phyloP scores from a whole-genome alignment of 1,139 yeast species.

The Hanseniaspora gamundiae region DNA sequence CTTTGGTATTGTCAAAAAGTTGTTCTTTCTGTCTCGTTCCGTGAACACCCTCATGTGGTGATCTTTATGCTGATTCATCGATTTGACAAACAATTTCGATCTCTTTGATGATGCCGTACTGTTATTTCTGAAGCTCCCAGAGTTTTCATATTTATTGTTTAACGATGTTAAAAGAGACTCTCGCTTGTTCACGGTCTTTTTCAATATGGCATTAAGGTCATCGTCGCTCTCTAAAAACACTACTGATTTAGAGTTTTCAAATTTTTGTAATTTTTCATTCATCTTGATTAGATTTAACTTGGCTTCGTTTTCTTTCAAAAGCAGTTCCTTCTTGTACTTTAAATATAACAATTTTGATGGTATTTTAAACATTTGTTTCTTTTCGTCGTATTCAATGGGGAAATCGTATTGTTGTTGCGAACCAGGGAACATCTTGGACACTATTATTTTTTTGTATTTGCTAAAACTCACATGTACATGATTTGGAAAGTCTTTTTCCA shows the following conservation, averaged over 20 bases:
- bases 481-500: slow-evolving; percentile 40
- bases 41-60: neutral
- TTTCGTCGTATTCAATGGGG: slow-evolving; percentile 13
- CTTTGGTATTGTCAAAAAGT: slow-evolving; percentile 7
- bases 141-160: no score
- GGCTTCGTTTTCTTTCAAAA: slow-evolving; percentile 32
- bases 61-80: slow-evolving; percentile 15
- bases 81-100: slow-evolving; percentile 16
- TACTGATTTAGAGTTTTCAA: slow-evolving; percentile 38
- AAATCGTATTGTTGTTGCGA: slow-evolving; percentile 9
- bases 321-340: slow-evolving; percentile 34
- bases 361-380: slow-evolving; percentile 20
- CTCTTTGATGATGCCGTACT: slow-evolving; percentile 2
- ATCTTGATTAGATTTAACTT: slow-evolving; percentile 38
- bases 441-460: slow-evolving; percentile 4
- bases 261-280: slow-evolving; percentile 31
- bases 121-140: neutral
- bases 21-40: neutral
- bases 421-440: slow-evolving; percentile 3
- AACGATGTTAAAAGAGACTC: neutral
- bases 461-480: slow-evolving; percentile 14
- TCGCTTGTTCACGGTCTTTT: neutral
- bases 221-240: slow-evolving; percentile 21
- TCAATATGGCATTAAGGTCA: neutral
- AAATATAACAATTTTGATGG: slow-evolving; percentile 32